A percentile compares a stretch with the other conserved stretches of the same genome.
These are phyloP conservation scores for Candida caryicola DNA, from an alignment of 805 yeast genomes.

Conservation along the genomic window DNA sequence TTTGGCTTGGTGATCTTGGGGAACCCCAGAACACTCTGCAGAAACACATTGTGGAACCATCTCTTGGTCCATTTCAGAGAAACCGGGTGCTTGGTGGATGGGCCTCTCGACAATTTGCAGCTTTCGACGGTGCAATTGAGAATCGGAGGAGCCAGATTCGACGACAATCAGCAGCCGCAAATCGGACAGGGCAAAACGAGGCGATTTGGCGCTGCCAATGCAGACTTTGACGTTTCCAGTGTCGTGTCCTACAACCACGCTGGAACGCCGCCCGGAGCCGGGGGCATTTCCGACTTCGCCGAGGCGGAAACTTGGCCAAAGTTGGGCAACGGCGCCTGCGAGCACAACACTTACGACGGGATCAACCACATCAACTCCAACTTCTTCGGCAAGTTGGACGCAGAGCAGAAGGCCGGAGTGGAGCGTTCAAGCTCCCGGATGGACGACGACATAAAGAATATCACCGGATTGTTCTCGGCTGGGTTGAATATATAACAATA, in stretches of 20 bases:
- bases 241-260: constrained; percentile 23
- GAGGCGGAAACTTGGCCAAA: constrained; percentile 26
- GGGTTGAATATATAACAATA: constrained; percentile 24
- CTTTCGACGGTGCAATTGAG: constrained; percentile 58
- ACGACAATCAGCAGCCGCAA: not conserved
- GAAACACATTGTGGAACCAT: constrained; percentile 74
- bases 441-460: constrained; percentile 35
- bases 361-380: constrained; percentile 23
- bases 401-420: constrained; percentile 13
- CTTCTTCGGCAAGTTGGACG: constrained; percentile 30
- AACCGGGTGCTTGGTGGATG: constrained; percentile 86
- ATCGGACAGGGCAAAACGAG: not conserved
- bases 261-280: constrained; percentile 2
- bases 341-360: constrained; percentile 10
- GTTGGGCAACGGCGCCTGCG: constrained; percentile 13
- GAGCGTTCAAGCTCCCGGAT: constrained; percentile 10
- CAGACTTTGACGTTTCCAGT: constrained; percentile 29
- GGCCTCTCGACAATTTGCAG: constrained; percentile 76
- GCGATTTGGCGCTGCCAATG: constrained; percentile 1
- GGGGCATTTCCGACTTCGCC: no score
- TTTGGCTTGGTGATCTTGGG: constrained; percentile 61
- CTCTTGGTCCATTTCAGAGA: constrained; percentile 76
- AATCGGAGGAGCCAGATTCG: constrained; percentile 6
- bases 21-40: constrained; percentile 73
- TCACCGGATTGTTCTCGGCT: constrained; percentile 40